Base-by-base conservation (phyloP, 176 grass and related monocot genomes). In the Dendrocalamus sinicus region DNA sequence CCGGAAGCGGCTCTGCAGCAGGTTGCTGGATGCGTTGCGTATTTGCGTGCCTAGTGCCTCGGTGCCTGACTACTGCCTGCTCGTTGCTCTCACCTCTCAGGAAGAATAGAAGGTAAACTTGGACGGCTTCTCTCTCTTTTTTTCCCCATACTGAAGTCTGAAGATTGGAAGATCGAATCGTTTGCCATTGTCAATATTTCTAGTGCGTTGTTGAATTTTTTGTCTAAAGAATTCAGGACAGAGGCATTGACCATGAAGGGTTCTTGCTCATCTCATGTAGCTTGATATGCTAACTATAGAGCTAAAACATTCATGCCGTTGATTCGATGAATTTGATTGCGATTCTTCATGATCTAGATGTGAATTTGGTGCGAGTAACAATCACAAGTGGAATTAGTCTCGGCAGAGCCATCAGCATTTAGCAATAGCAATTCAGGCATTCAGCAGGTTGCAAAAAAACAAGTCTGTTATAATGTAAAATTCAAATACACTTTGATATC, bases 181-280 rank as follows among this genome's bases (percentile, higher is more conserved):
- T 41, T 51, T 62, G 8, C 20, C 7, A 11, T 78, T 32, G 62
- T 15, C 16, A 45, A 77, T 16, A 2, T 51, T 24, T 61, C 44
- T 23, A 40, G 2, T 22, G 45, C 2, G 9, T 67, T 46, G 23
- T 67, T 57, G 50, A 67, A 44, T 5, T 16, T 23, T 74, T 17
- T 16, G 2, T 55, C 4, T 8, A 13, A 65, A 22, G 51, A 70
- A 68, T 75, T 87, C 71, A 69, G 19, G 79, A 70, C 79, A 69
- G 26, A 83, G 22, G 20, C 4, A 26, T 59, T 75, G 61, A 77
- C 67, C 6, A 61, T 35, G 50, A 50, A 66, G 51, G 75, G 52
- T 80, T 71, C 20, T 59, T 64, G 30, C 20, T 37, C 68, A 17
- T 41, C 68, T 14, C 14, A 20, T 62, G 54, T 43, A 8, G 58